Conservation (phyloP, 2,329 filamentous ascomycete genomes). For the Trichoderma arundinaceum region DNA sequence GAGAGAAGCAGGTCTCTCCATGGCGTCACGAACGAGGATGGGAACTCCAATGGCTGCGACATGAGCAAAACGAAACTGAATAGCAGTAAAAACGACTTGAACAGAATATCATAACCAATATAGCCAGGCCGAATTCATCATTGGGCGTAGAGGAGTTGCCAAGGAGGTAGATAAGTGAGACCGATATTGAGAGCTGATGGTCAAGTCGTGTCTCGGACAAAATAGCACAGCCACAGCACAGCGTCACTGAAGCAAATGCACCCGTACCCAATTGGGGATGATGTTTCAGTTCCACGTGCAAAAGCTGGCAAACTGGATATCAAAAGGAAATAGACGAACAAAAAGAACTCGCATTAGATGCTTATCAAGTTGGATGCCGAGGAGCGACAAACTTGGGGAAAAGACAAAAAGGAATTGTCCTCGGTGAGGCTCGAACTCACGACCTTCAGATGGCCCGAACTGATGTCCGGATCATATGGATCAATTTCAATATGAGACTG, state of each 20-base stretch:
- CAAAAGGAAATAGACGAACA: neutral
- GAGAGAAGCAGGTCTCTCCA: conserved; percentile 46
- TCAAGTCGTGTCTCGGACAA: neutral
- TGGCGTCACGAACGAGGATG: conserved; percentile 46
- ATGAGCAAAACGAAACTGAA: neutral
- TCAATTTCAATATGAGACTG: conserved; percentile 36
- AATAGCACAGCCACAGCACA: conserved; percentile 15
- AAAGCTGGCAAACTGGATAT: neutral
- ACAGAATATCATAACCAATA: neutral
- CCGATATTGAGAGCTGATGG: neutral
- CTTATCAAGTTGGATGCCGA: too few relatives aligned
- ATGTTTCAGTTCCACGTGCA: neutral
- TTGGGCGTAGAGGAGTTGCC: neutral
- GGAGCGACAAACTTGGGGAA: neutral
- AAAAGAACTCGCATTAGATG: neutral
- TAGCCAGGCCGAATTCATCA: too few relatives aligned
- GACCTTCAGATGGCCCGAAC: conserved; percentile 49
- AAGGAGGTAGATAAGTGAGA: neutral
- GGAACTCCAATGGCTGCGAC: conserved; percentile 39
- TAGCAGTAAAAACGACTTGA: neutral
- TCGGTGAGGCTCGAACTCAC: conserved; percentile 57
- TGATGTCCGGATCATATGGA: conserved; percentile 39
- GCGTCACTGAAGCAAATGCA: conserved; percentile 4
- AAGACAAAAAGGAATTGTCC: conserved; percentile 41
- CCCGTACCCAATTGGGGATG: neutral